These are phyloP conservation scores for Gossypium davidsonii DNA, from an alignment of 441 rosid species.

Conservation along the genomic window DNA sequence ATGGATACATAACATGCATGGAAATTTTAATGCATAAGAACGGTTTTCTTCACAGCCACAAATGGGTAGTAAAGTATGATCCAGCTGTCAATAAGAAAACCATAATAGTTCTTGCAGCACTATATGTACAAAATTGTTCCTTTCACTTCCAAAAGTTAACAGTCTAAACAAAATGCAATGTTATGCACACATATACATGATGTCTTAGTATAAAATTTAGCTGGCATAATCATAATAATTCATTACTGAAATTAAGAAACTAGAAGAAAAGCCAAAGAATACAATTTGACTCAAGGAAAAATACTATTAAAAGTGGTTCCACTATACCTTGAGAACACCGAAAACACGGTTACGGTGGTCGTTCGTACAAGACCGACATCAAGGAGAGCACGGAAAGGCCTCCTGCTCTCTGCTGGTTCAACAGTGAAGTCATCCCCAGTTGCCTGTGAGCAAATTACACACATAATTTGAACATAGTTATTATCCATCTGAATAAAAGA, in stretches of 20 bases:
- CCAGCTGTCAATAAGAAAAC: background rate
- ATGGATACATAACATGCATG: background rate
- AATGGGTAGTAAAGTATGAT: background rate
- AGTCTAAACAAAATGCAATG: too few species aligned
- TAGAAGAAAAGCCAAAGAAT: too few species aligned
- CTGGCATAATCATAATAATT: too few species aligned
- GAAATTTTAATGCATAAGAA: background rate
- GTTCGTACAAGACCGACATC: conserved; percentile 75
- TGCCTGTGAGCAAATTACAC: conserved; percentile 33
- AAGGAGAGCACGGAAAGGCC: conserved; percentile 82
- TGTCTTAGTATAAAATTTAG: too few species aligned
- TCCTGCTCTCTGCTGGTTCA: conserved; percentile 58
- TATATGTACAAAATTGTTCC: background rate
- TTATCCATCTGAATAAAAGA: background rate
- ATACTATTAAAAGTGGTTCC: too few species aligned
- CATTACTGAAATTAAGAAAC: too few species aligned
- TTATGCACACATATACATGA: too few species aligned
- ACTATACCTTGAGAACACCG: conserved; percentile 54
- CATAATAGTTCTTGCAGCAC: background rate
- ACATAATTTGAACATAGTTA: background rate
- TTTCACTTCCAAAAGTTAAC: too few species aligned
- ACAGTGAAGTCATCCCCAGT: conserved; percentile 67
- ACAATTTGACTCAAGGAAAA: too few species aligned
- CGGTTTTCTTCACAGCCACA: background rate
- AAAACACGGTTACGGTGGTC: conserved; percentile 35